A percentile compares a stretch with the other conserved stretches of the same genome.
phyloP scores from a whole-genome alignment of 2,329 filamentous ascomycete genomes.

The Neopestalotiopsis clavispora region DNA sequence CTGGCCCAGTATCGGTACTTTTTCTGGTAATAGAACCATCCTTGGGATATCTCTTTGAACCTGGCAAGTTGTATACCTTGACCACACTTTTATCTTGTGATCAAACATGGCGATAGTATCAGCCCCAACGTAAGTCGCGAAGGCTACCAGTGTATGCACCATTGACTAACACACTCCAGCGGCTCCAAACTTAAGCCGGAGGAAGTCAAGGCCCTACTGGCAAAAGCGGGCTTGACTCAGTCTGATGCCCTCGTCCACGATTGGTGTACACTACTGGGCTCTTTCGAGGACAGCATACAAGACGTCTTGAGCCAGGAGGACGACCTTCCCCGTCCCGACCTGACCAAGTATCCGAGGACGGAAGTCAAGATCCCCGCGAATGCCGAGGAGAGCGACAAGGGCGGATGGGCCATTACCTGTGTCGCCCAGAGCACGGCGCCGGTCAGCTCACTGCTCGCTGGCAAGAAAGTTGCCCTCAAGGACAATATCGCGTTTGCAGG shows the following conservation, averaged over 20 bases:
- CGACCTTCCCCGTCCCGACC: constrained; percentile 22
- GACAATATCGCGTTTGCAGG: constrained; percentile 52
- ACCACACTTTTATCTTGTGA: too few species aligned
- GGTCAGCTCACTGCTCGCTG: constrained; percentile 31
- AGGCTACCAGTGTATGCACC: too few species aligned
- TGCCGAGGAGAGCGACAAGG: neutral
- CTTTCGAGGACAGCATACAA: neutral
- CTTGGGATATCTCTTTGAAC: neutral
- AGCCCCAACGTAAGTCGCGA: neutral
- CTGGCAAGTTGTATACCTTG: too few species aligned
- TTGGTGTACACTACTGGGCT: constrained; percentile 10
- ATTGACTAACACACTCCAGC: neutral
- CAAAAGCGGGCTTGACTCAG: constrained; percentile 28
- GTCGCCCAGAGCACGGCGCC: constrained; percentile 1
- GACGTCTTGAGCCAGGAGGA: constrained; percentile 4
- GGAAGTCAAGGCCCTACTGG: constrained; percentile 26
- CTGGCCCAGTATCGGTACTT: too few species aligned
- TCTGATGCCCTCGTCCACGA: constrained; percentile 23
- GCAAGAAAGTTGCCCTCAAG: constrained; percentile 49
- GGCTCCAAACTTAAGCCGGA: constrained; percentile 12
- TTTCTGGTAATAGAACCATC: too few species aligned
- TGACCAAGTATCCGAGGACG: constrained; percentile 31
- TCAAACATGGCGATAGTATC: neutral
- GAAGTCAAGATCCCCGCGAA: constrained; percentile 31
- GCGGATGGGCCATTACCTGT: neutral